Conservation (phyloP, 2,329 filamentous ascomycete genomes). For the Aureobasidium sp. region DNA sequence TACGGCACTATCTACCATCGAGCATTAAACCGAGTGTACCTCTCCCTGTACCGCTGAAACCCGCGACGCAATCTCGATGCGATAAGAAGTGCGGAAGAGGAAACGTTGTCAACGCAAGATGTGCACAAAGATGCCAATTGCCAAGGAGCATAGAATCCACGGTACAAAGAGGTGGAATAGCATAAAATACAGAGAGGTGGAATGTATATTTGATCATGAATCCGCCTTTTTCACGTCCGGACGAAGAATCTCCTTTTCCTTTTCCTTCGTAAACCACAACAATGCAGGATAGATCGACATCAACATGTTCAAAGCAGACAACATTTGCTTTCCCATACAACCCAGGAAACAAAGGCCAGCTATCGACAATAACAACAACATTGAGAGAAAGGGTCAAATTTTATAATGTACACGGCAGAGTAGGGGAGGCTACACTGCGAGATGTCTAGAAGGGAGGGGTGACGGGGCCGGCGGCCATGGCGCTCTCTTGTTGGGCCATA, state of each 20-base stretch:
- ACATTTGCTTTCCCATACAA: neutral
- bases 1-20: neutral
- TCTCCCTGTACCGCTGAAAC: neutral
- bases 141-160: conserved; percentile 1
- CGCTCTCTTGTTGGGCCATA: conserved; percentile 70
- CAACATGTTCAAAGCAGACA: neutral
- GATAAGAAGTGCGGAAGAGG: neutral
- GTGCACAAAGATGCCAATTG: conserved; percentile 3
- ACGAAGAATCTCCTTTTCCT: conserved; percentile 3
- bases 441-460: conserved; percentile 43
- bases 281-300: conserved; percentile 1
- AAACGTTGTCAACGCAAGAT: neutral
- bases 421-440: neutral
- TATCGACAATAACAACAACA: conserved; percentile 1
- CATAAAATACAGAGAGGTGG: too few relatives aligned
- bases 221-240: neutral
- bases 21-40: neutral
- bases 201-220: conserved; percentile 12
- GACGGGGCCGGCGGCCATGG: conserved; percentile 37
- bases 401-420: conserved; percentile 14
- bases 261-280: conserved; percentile 1
- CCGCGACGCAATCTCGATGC: neutral
- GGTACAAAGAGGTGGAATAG: too few relatives aligned
- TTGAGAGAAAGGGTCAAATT: conserved; percentile 6
- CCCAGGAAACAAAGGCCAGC: neutral